Evolutionary conservation across 2,329 filamentous ascomycete species (phyloP), one percentile per base, ranked within the genome.

Genomic region (Fusarium domesticum): DNA sequence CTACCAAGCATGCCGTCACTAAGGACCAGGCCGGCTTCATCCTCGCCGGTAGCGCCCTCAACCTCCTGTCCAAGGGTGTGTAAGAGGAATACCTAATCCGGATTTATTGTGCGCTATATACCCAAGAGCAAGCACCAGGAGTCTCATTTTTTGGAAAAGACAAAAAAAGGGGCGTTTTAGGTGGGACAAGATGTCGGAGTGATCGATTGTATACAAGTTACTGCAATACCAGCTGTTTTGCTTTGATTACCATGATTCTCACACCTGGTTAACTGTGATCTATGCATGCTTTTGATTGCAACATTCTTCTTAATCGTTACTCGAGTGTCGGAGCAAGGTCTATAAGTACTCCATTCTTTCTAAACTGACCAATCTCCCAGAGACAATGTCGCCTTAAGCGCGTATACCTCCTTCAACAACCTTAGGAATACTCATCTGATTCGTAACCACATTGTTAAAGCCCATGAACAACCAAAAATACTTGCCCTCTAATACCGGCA

Each of bases 11-110:
- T 66, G 89, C 88, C 11, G 77, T 98, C 50, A 95, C 83, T 64
- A 80, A 85, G 71, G 93, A 96, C 66, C 93, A 98, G 75, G 88
- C 88, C 49, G 83, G 79, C 1, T 98, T 97, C 64, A 89, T 98
- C 53, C 74, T 98, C 39, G 93, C 93, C 0, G 93, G 93, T 3
- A 96, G 89, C 67, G 93, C 93, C 33, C 69, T 98, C 70, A 98
- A 98, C 70, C 64, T 97, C 67, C 70, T 98, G 59, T 87, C 90
- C 35, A 85, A 85, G 76, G 60, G 66, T 2, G 37, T 62, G 10
- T 68, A 54, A 50, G 18, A 28, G 20, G 19, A 17, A n/a, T 43
- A 18, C n/a, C n/a, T n/a, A n/a, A n/a, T n/a, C n/a, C n/a, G n/a
- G n/a, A n/a, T n/a, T n/a, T n/a, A n/a, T n/a, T n/a, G n/a, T n/a